Evolutionary conservation across 2,329 filamentous ascomycete species (phyloP), one percentile per base, ranked within the genome.

Genomic region (Claviceps sorghi): DNA sequence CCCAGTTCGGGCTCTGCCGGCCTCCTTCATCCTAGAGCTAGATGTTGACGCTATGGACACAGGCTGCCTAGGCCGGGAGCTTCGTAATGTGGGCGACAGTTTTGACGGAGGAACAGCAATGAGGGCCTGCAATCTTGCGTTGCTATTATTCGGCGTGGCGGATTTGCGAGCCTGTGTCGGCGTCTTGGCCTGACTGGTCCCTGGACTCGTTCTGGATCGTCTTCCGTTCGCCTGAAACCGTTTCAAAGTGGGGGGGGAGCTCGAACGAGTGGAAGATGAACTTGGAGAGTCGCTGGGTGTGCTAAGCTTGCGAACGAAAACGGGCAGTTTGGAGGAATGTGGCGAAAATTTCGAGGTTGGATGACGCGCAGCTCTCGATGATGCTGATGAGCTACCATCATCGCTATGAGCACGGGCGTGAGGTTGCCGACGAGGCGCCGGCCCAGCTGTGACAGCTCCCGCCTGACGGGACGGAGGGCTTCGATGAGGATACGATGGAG

Each of bases 21-120:
- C 72, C 48, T 79, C 76, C 63, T 77, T 84, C 59, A 82, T 78
- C 53, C 83, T 79, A 38, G 84, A 85, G 52, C 82, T 80, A 34
- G 82, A 74, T n/a, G 84, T 85, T 2, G 78, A 78, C n/a, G 84
- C 84, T 52, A 80, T 74, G 10, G 86, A 88, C 22, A 94, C 82
- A 9, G 86, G 83, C 61, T 88, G 83, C 50, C 88, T 77, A n/a
- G 87, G 86, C 43, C 87, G 77, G 43, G 88, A 93, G 62, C 86
- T 93, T 62, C 88, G 80, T 48, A 95, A 70, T 10, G 84, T 80
- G 3, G 88, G 88, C 1, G 89, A 94, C 36, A 83, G 76, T 62
- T 86, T 88, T 0, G 86, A 79, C 19, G 76, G 74, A 44, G 86
- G 80, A 36, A 79, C 73, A 53, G 84, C 78, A 58, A 93, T 86